These are phyloP conservation scores for Annulohypoxylon truncatum DNA, from an alignment of 2,329 filamentous ascomycete genomes.

Conservation along the genomic window DNA sequence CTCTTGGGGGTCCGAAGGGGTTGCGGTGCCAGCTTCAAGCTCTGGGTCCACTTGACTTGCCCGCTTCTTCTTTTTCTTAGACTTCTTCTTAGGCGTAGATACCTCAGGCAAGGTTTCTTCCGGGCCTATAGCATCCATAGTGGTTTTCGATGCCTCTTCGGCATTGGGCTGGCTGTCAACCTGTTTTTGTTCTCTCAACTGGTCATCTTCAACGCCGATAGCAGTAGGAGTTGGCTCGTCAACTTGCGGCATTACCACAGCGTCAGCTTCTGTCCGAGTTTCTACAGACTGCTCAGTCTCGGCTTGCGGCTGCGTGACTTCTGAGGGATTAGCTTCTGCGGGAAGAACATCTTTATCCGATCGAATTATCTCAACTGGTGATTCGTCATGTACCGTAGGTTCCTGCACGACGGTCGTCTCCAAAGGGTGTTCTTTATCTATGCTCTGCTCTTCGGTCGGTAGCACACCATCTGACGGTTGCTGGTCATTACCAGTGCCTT, in stretches of 20 bases:
- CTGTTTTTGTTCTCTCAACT: slow-evolving; percentile 19
- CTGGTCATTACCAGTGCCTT: not conserved
- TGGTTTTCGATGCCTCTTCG: slow-evolving; percentile 48
- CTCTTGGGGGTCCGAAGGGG: slow-evolving; percentile 26
- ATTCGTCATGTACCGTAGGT: not conserved
- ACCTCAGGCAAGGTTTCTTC: slow-evolving; percentile 22
- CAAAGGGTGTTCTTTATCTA: not conserved
- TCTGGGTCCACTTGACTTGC: slow-evolving; percentile 40
- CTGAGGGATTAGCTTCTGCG: not conserved
- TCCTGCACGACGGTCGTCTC: slow-evolving; percentile 12
- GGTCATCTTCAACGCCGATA: slow-evolving; percentile 12
- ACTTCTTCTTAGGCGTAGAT: slow-evolving; percentile 51
- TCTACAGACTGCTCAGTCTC: slow-evolving; percentile 1
- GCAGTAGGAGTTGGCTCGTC: slow-evolving; percentile 5
- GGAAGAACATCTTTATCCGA: slow-evolving; percentile 7
- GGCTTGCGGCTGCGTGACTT: slow-evolving; percentile 1
- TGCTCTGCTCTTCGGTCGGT: slow-evolving; percentile 10
- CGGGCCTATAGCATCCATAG: slow-evolving; percentile 6
- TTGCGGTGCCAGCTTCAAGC: slow-evolving; percentile 18
- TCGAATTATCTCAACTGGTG: slow-evolving; percentile 3
- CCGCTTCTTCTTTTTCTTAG: slow-evolving; percentile 55
- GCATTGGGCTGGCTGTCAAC: slow-evolving; percentile 25
- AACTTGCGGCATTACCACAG: not conserved
- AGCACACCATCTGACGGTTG: slow-evolving; percentile 4
- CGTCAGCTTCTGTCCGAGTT: slow-evolving; percentile 1